Conservation (phyloP, 495 filamentous ascomycete species). For the Annulohypoxylon stygium region DNA sequence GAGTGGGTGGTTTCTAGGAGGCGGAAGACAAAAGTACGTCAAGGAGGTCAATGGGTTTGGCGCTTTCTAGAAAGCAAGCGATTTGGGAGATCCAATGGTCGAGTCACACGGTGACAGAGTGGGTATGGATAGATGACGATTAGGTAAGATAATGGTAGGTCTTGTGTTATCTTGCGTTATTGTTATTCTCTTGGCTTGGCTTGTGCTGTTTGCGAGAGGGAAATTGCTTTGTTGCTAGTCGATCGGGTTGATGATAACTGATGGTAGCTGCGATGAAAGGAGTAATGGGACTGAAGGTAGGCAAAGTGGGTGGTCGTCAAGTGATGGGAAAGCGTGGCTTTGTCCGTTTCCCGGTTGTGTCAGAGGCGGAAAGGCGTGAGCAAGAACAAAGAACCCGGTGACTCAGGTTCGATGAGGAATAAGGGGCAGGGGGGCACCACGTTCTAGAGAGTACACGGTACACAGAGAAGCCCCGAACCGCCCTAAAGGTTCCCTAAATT, state of each 20-base stretch:
- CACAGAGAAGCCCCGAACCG: slow-evolving; percentile 1
- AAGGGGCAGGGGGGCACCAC: slow-evolving; percentile 33
- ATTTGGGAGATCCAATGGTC: slow-evolving; percentile 29
- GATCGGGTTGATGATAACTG: slow-evolving; percentile 20
- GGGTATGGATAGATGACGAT: slow-evolving; percentile 40
- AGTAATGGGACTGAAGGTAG: slow-evolving; percentile 22
- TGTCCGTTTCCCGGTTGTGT: slow-evolving; percentile 36
- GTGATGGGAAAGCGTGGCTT: slow-evolving; percentile 44
- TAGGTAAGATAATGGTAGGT: slow-evolving; percentile 47
- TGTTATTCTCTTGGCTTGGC: slow-evolving; percentile 16
- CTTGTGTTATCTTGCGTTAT: slow-evolving; percentile 30
- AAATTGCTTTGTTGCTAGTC: slow-evolving; percentile 43
- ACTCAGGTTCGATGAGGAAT: slow-evolving; percentile 41
- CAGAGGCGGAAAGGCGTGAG: slow-evolving; percentile 33
- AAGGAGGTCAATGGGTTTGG: slow-evolving; percentile 29
- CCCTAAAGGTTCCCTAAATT: neutral
- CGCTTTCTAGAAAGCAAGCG: slow-evolving; percentile 40
- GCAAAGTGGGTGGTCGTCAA: slow-evolving; percentile 46
- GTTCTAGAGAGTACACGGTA: slow-evolving; percentile 23
- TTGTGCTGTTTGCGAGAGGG: slow-evolving; percentile 44
- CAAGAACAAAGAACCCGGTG: slow-evolving; percentile 49
- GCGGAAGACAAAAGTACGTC: slow-evolving; percentile 14
- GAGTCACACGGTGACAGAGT: slow-evolving; percentile 36
- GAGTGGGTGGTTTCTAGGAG: slow-evolving; percentile 11
- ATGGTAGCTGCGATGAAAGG: slow-evolving; percentile 25